Conservation (phyloP, 2,329 filamentous ascomycete genomes). For the Venturia effusa region DNA sequence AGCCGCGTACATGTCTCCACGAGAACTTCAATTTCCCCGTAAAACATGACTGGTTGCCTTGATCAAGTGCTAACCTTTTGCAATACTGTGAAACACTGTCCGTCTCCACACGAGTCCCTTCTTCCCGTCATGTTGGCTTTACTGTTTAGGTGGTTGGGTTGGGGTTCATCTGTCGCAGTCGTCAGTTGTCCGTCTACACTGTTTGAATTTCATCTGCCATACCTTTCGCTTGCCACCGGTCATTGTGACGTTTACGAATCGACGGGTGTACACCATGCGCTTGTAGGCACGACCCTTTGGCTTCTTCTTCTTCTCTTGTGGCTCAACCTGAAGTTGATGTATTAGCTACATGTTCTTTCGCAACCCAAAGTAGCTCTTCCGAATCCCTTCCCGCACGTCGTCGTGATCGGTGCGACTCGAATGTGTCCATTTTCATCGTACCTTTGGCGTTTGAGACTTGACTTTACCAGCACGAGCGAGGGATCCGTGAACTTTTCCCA, state of each 20-base stretch:
- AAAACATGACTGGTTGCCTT: not conserved
- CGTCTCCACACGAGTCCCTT: not conserved
- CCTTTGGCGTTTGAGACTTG: conserved; percentile 92
- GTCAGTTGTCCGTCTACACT: not conserved
- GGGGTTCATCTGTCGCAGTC: conserved; percentile 63
- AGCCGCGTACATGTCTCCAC: not conserved
- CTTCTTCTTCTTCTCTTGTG: conserved; percentile 90
- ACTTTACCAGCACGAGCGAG: conserved; percentile 82
- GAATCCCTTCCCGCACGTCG: not conserved
- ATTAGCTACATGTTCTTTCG: not conserved
- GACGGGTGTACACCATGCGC: conserved; percentile 90
- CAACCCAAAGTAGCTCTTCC: not conserved
- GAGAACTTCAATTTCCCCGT: not conserved
- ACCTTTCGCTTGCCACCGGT: conserved; percentile 99
- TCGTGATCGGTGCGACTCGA: not conserved
- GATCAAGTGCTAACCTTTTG: conserved; percentile 3
- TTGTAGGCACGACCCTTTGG: conserved; percentile 98
- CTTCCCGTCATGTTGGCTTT: not conserved
- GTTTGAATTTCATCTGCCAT: conserved; percentile 26
- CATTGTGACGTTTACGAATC: conserved; percentile 96
- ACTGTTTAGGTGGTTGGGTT: conserved; percentile 52
- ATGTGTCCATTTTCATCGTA: conserved; percentile 36
- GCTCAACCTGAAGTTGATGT: conserved; percentile 54
- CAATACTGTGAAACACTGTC: not conserved
- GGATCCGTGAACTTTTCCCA: conserved; percentile 92